Base-by-base conservation (phyloP, 768 basidiomycete species). In the Xerocomellus chrysenteron region DNA sequence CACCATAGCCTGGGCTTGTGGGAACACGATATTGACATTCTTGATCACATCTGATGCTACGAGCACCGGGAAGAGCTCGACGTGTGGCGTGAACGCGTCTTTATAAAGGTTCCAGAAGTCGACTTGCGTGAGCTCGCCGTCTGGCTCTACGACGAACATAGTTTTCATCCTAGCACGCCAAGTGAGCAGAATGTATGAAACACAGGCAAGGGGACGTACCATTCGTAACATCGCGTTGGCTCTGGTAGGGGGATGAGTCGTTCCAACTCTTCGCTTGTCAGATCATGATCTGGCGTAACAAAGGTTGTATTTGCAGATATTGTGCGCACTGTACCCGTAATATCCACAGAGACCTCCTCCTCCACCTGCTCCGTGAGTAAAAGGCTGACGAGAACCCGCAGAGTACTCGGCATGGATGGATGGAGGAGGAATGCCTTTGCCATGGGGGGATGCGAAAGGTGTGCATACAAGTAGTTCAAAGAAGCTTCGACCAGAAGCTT, bases 81-180 rank as follows among this genome's bases (percentile, higher is more conserved):
- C 69, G 65, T 77, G 79, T 1, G 85, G 83, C 2, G 81, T 74
- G 64, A 98, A 97, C 1, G 83, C 83, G 56, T 90, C 88, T 59
- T 89, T 87, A 74, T 99, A 99, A 13, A 94, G 80, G 54, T 84
- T 92, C 95, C 96, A 99, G 66, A 99, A 92, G 53, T 92, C 87
- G 35, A 96, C 93, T 71, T 98, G 97, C 1, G 92, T 94, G 45
- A 98, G 76, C 65, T 94, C 90, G 5, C 88, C 84, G 4, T 88
- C 85, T 2, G 86, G 72, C 57, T 87, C 86, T 17, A 86, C 77
- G 16, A 88, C 79, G 64, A 95, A 98, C 80, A 92, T 89, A n/a
- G 80, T 73, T 66, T 84, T 86, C 90, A 99, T 96, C 96, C 96
- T 94, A 66, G 19, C 35, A 41, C 7, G 46, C 30, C 7, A 46